These are phyloP conservation scores for Calocybe gambosa DNA, from an alignment of 1,284 basidiomycete genomes.

Conservation along the genomic window DNA sequence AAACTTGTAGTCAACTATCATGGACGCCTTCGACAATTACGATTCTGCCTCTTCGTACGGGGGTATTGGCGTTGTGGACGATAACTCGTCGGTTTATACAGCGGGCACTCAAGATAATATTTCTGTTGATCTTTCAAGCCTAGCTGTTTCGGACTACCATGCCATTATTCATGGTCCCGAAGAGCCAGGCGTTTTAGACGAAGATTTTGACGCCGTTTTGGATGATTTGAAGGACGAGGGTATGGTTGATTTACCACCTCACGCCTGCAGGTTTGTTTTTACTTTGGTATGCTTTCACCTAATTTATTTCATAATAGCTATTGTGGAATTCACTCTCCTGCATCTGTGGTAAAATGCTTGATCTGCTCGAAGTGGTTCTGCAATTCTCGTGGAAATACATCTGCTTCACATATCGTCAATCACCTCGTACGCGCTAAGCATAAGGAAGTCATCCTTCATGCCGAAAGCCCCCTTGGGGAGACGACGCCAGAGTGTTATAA, in stretches of 20 bases:
- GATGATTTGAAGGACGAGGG: slow-evolving; percentile 86
- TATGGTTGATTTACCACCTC: slow-evolving; percentile 77
- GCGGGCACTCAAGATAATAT: slow-evolving; percentile 53
- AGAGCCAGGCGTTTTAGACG: slow-evolving; percentile 47
- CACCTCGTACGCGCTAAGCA: slow-evolving; percentile 99
- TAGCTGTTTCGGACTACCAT: slow-evolving; percentile 56
- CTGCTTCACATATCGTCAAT: slow-evolving; percentile 98
- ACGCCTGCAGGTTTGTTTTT: slow-evolving; percentile 84
- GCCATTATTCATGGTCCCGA: slow-evolving; percentile 27
- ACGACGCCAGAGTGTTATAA: slow-evolving; percentile 98
- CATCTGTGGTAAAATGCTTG: slow-evolving; percentile 95
- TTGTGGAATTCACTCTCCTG: slow-evolving; percentile 97
- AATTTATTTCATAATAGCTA: slow-evolving; percentile 52
- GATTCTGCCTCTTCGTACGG: slow-evolving; percentile 75
- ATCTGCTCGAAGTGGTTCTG: slow-evolving; percentile 99
- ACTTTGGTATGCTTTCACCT: slow-evolving; percentile 9
- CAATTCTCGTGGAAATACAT: slow-evolving; percentile 98
- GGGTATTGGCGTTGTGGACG: slow-evolving; percentile 69
- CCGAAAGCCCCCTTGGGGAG: slow-evolving; percentile 92
- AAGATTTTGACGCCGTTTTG: slow-evolving; percentile 81
- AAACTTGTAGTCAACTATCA: slow-evolving; percentile 23
- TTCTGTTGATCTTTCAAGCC: slow-evolving; percentile 57
- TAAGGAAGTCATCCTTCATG: slow-evolving; percentile 96
- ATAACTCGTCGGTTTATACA: slow-evolving; percentile 82
- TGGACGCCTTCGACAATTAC: slow-evolving; percentile 85